Evolutionary conservation across 805 yeast genomes (phyloP).

Genomic region (Cyberlindnera mycetangii): DNA sequence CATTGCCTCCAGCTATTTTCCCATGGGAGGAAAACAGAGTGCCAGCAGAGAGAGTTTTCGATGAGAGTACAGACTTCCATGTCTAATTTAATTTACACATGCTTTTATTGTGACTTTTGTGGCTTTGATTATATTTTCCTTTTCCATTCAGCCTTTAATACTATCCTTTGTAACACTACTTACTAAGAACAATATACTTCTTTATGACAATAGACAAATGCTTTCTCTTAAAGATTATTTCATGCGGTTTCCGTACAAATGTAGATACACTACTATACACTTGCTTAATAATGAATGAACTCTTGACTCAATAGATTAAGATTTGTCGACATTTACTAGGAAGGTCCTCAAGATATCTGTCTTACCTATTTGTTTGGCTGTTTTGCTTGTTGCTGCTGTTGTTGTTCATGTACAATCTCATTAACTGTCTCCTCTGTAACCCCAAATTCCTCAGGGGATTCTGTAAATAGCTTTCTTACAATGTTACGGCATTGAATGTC

Average conservation of each 20-base stretch:
- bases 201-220: too few species aligned
- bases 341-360: background rate
- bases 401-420: background rate
- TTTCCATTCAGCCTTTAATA: too few species aligned
- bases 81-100: constrained; percentile 9
- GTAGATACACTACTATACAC: too few species aligned
- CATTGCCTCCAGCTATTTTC: constrained; percentile 20
- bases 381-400: background rate
- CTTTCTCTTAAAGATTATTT: too few species aligned
- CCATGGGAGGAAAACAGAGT: constrained; percentile 25
- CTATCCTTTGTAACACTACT: too few species aligned
- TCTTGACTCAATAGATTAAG: too few species aligned
- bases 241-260: too few species aligned
- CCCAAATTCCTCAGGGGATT: constrained; percentile 56
- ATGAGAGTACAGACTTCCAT: constrained; percentile 18
- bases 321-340: background rate
- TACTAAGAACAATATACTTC: too few species aligned
- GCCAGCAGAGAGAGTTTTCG: constrained; percentile 19
- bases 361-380: too few species aligned
- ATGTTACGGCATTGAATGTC: constrained; percentile 54
- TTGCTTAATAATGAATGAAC: too few species aligned
- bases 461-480: constrained; percentile 49
- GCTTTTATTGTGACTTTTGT: background rate
- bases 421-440: constrained; percentile 43
- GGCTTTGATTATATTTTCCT: too few species aligned